These are phyloP conservation scores for Jaminaea rosea DNA, from an alignment of 1,284 basidiomycete species.

Conservation along the genomic window DNA sequence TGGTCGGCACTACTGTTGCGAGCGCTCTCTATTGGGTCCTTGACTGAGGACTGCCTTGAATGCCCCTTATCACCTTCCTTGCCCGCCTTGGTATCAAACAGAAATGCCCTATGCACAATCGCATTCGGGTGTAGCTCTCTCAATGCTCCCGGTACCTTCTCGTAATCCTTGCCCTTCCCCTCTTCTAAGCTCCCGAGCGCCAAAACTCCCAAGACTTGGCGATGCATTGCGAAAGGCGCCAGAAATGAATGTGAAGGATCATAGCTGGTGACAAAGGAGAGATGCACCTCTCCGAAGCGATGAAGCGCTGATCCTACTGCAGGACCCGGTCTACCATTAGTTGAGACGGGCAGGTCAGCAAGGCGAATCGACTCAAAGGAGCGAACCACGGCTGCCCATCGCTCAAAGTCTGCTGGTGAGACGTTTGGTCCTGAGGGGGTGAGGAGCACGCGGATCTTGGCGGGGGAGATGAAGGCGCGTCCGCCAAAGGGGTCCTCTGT, in stretches of 20 bases:
- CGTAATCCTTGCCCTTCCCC: no score
- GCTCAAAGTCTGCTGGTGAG: conserved; percentile 30
- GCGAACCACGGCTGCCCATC: conserved; percentile 29
- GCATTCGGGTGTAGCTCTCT: conserved; percentile 34
- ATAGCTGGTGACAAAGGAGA: conserved; percentile 41
- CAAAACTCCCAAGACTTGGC: conserved; percentile 39
- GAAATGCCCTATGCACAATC: conserved; percentile 38
- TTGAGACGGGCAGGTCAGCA: conserved; percentile 25
- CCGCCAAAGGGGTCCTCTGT: conserved; percentile 19
- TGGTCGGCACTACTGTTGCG: no score
- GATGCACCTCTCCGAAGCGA: conserved; percentile 37
- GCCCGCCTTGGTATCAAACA: conserved; percentile 31
- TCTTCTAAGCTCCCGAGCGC: conserved; percentile 30
- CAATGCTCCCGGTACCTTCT: conserved; percentile 22
- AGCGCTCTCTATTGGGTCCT: no score
- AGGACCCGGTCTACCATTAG: not conserved
- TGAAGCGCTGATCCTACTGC: conserved; percentile 15
- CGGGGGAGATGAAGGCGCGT: conserved; percentile 22
- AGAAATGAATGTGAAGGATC: conserved; percentile 39
- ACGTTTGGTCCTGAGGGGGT: conserved; percentile 27
- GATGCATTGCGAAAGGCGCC: conserved; percentile 39
- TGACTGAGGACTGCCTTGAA: not conserved
- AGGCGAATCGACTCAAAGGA: conserved; percentile 30
- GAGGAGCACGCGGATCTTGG: conserved; percentile 39
- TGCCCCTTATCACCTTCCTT: not conserved